Evolutionary conservation across 306 rosid species (phyloP).

Genomic region (Rosa persica): DNA sequence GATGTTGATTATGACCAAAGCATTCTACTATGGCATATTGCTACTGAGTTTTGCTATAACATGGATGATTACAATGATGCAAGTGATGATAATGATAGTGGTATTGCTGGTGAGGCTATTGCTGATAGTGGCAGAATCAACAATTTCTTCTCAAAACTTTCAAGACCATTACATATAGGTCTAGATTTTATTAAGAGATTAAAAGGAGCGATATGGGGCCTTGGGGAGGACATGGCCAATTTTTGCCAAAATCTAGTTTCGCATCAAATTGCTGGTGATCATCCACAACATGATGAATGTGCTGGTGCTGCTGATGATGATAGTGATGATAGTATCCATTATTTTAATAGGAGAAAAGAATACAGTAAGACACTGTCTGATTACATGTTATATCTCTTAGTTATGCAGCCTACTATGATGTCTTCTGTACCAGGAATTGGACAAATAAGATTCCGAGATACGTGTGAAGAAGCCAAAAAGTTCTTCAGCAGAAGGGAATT

Average conservation of each 20-base stretch:
- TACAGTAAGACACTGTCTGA: slow-evolving; percentile 33
- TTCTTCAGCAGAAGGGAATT: slow-evolving; percentile 29
- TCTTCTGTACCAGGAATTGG: slow-evolving; percentile 35
- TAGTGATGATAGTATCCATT: background rate
- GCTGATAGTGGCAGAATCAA: background rate
- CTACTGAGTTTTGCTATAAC: slow-evolving; percentile 36
- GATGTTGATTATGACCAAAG: slow-evolving; percentile 31
- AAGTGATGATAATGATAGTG: background rate
- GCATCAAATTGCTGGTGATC: background rate
- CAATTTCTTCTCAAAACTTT: background rate
- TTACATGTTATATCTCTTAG: slow-evolving; percentile 42
- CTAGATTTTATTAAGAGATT: background rate
- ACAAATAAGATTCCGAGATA: slow-evolving; percentile 28
- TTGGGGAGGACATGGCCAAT: background rate
- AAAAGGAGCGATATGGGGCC: background rate
- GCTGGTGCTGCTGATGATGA: background rate
- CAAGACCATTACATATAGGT: background rate
- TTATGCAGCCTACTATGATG: slow-evolving; percentile 37
- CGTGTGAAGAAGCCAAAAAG: slow-evolving; percentile 25
- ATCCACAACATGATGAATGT: background rate
- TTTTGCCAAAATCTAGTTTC: background rate
- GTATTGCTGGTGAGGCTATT: background rate
- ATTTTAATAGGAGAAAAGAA: background rate
- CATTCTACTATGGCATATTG: slow-evolving; percentile 43
- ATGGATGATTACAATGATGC: background rate